phyloP scores from a whole-genome alignment of 2,329 filamentous ascomycete species.

The Pseudofabraea citricarpa region DNA sequence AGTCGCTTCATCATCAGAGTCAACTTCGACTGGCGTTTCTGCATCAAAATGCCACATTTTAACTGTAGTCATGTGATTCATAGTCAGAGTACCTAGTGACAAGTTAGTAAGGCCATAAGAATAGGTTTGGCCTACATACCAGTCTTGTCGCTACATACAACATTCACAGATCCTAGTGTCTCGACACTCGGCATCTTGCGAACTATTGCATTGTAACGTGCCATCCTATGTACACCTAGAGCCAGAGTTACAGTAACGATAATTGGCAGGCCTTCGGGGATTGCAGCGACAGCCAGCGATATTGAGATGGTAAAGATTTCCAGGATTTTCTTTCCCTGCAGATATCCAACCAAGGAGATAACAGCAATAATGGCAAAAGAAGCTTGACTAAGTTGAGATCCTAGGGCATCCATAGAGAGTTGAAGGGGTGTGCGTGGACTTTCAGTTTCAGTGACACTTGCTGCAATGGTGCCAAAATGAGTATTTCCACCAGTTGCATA shows the following conservation, averaged over 20 bases:
- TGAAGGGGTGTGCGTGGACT: conserved; percentile 92
- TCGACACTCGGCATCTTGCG: conserved; percentile 95
- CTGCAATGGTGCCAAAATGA: conserved; percentile 93
- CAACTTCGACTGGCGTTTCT: conserved; percentile 37
- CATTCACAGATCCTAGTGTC: conserved; percentile 95
- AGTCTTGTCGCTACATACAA: conserved; percentile 99
- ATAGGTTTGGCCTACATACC: too few species aligned
- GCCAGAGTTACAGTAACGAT: conserved; percentile 97
- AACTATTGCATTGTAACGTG: conserved; percentile 89
- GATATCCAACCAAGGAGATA: conserved; percentile 84
- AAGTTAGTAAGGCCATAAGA: too few species aligned
- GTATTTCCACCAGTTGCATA: conserved; percentile 92
- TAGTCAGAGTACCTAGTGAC: conserved; percentile 86
- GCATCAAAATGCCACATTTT: conserved; percentile 94
- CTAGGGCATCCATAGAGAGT: conserved; percentile 94
- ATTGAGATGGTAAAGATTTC: conserved; percentile 98
- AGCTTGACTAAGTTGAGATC: conserved; percentile 92
- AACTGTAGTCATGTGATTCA: conserved; percentile 97
- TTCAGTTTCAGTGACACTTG: conserved; percentile 90
- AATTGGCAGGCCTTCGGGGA: conserved; percentile 92
- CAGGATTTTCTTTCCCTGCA: conserved; percentile 82
- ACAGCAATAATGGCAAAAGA: conserved; percentile 92
- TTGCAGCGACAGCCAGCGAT: conserved; percentile 91
- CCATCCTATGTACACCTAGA: conserved; percentile 93
- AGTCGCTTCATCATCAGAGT: conserved; percentile 48